phyloP scores from a whole-genome alignment of 768 basidiomycete genomes.

The Clavaria fumosa region DNA sequence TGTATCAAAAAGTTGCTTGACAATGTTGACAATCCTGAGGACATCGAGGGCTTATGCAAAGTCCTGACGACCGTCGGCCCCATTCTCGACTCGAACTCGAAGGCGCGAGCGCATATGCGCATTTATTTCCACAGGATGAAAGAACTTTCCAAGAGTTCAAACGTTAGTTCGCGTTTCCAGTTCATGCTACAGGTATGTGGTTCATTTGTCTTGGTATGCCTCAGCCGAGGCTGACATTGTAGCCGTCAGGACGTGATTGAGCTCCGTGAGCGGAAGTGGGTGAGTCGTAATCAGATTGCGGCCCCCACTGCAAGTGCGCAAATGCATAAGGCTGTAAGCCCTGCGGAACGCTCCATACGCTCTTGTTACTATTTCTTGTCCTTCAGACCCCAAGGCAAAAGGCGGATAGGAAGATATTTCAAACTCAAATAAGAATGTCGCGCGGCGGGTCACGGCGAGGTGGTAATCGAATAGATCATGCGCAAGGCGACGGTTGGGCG shows the following conservation, averaged over 20 bases:
- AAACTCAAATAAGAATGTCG: conserved; percentile 63
- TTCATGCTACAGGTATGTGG: conserved; percentile 84
- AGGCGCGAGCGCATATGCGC: conserved; percentile 76
- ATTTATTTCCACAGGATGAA: conserved; percentile 90
- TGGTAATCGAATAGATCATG: conserved; percentile 41
- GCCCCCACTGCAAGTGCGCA: conserved; percentile 83
- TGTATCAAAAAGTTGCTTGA: conserved; percentile 92
- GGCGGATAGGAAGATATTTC: conserved; percentile 45
- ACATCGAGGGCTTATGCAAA: conserved; percentile 92
- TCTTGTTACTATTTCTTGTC: conserved; percentile 4
- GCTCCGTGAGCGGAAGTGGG: conserved; percentile 73
- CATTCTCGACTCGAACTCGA: conserved; percentile 63
- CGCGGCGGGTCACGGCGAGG: conserved; percentile 86
- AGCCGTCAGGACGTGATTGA: conserved; percentile 71
- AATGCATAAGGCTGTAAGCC: conserved; percentile 67
- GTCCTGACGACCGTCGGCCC: conserved; percentile 80
- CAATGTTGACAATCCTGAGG: conserved; percentile 90
- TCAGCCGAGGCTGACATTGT: conserved; percentile 6
- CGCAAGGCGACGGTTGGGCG: conserved; percentile 79
- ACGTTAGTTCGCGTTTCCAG: conserved; percentile 76
- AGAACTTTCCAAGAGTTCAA: conserved; percentile 56
- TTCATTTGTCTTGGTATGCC: conserved; percentile 4
- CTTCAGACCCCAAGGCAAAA: conserved; percentile 71
- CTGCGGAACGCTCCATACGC: neutral
- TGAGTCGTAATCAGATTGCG: conserved; percentile 49